Conservation (phyloP, 2,329 filamentous ascomycete species). For the Dactylellina sp. region DNA sequence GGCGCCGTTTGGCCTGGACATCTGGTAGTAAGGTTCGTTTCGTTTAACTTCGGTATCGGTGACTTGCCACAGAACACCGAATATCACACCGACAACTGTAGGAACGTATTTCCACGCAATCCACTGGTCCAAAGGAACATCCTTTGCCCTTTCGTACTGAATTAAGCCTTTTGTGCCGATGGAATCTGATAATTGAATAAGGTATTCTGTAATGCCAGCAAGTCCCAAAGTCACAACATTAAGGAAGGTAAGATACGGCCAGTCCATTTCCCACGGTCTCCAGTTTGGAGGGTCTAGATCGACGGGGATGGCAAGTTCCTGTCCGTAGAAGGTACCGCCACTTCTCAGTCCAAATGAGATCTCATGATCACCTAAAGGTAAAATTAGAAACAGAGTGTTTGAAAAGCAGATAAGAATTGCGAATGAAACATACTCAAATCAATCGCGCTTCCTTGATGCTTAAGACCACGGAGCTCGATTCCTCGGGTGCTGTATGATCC, state of each 20-base stretch:
- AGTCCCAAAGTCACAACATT: conserved; percentile 69
- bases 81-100: conserved; percentile 72
- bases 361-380: conserved; percentile 37
- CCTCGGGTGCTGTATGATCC: conserved; percentile 42
- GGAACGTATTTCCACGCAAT: conserved; percentile 75
- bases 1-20: conserved; percentile 71
- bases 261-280: conserved; percentile 75
- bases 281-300: conserved; percentile 67
- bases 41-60: conserved; percentile 75
- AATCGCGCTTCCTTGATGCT: conserved; percentile 43
- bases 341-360: conserved; percentile 35
- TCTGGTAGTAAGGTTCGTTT: conserved; percentile 75
- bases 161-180: conserved; percentile 65
- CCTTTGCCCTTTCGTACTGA: conserved; percentile 67
- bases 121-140: conserved; percentile 69
- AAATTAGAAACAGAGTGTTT: conserved; percentile 1
- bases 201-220: conserved; percentile 69
- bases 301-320: conserved; percentile 48
- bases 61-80: conserved; percentile 75
- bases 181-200: conserved; percentile 68
- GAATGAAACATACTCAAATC: conserved; percentile 35
- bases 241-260: conserved; percentile 70
- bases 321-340: conserved; percentile 52
- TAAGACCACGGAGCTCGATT: conserved; percentile 53
- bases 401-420: background rate